Evolutionary conservation across 164 flowering plant species (phyloP), one percentile per base, ranked within the genome.

Genomic region (Tinospora cordifolia): DNA sequence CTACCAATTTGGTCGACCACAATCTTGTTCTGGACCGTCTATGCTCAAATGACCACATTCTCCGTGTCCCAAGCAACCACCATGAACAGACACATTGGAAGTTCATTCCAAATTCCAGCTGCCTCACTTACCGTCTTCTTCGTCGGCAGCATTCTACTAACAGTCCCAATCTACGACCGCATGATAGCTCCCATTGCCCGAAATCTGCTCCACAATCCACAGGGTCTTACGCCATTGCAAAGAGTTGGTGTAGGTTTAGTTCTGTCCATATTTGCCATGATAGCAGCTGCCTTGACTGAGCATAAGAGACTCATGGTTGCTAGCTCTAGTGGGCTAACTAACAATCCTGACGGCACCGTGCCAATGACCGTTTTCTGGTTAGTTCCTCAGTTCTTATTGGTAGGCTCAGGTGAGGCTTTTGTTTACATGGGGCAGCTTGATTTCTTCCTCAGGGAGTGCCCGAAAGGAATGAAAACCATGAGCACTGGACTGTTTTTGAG

Each of bases 391-490:
- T 91, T 88, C 68, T 76, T 91, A 57, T 63, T 91, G 0, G 97
- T 91, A 21, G 95, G 97, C 0, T 46, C 92, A 0, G 97, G 93
- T 0, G 95, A 91, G 77, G 93, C 97, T 3, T 90, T 91, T 41
- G 78, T 84, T 0, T 91, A 91, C n/a, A 84, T 81, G 0, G 97
- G 97, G 14, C 97, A 91, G 78, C 78, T 91, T 2, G 92, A 83
- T 66, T 91, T 91, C 76, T 91, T 90, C 83, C 74, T 90, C 4
- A 85, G 86, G 72, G 91, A 91, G 83, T 89, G 91, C 38, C 97
- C 97, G 0, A 79, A 86, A 49, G 97, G 97, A 51, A 91, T 91
- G 97, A 91, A 91, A 81, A 88, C 94, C 0, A 91, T 91, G 91
- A 91, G 97, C 77, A 88, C 97, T 0, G 97, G 95, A 54, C 47